These are phyloP conservation scores for Penicillium digitatum DNA, from an alignment of 2,329 filamentous ascomycete genomes.

Conservation along the genomic window DNA sequence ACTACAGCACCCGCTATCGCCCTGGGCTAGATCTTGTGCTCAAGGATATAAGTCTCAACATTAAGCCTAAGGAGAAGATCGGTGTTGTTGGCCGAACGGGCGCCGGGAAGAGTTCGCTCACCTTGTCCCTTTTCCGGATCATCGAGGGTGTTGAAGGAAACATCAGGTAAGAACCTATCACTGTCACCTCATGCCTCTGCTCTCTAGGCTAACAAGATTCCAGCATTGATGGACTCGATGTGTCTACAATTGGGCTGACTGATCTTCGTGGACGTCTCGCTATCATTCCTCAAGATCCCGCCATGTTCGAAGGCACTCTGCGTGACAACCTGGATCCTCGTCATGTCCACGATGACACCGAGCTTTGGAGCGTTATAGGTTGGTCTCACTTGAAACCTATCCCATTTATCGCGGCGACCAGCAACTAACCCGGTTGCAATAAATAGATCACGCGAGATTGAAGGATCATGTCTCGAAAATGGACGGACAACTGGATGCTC, in stretches of 20 bases:
- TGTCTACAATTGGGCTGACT: constrained; percentile 80
- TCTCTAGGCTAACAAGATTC: constrained; percentile 10
- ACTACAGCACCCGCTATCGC: constrained; percentile 92
- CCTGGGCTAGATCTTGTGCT: constrained; percentile 85
- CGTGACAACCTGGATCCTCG: constrained; percentile 94
- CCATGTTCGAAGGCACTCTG: constrained; percentile 87
- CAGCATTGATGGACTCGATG: constrained; percentile 83
- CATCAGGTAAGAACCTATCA: constrained; percentile 52
- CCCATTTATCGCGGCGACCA: constrained; percentile 3
- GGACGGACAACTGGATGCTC: constrained; percentile 84
- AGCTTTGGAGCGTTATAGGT: constrained; percentile 93
- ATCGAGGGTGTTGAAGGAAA: constrained; percentile 81
- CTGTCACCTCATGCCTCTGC: constrained; percentile 2
- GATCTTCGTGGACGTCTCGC: constrained; percentile 85
- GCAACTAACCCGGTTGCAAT: constrained; percentile 40
- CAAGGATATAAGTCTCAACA: constrained; percentile 85
- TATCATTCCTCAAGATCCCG: constrained; percentile 97
- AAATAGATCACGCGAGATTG: constrained; percentile 78
- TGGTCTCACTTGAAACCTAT: constrained; percentile 41
- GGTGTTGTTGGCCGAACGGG: constrained; percentile 95
- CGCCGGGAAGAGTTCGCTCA: constrained; percentile 92
- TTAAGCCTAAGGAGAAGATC: constrained; percentile 96
- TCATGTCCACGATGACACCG: constrained; percentile 92
- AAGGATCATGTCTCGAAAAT: constrained; percentile 85
- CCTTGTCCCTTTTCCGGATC: constrained; percentile 87